phyloP scores from a whole-genome alignment of 2,329 filamentous ascomycete species.

The Pseudocercospora ulei region DNA sequence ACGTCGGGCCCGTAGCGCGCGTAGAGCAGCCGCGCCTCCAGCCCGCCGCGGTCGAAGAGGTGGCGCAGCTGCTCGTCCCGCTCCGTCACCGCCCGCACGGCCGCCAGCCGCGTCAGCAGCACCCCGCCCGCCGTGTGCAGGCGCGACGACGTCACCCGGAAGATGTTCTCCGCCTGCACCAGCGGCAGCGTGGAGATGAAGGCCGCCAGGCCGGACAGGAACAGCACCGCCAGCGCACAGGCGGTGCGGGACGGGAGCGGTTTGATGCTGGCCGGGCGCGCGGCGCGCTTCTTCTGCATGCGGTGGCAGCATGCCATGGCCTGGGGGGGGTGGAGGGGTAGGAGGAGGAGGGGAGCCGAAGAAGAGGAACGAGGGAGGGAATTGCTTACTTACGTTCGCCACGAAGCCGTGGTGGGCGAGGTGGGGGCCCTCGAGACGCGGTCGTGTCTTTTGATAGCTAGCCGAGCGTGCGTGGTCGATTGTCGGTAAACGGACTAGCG shows the following conservation, averaged over 20 bases:
- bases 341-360: too few relatives aligned
- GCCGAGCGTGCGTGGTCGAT: too few relatives aligned
- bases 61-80: constrained; percentile 56
- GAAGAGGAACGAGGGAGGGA: too few relatives aligned
- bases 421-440: too few relatives aligned
- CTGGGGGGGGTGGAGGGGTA: constrained; percentile 60
- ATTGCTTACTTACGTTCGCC: too few relatives aligned
- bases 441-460: too few relatives aligned
- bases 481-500: too few relatives aligned
- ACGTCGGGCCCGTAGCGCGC: constrained; percentile 69
- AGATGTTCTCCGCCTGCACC: constrained; percentile 71
- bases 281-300: constrained; percentile 34
- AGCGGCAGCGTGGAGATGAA: constrained; percentile 55
- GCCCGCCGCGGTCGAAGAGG: constrained; percentile 53
- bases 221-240: constrained; percentile 53
- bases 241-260: constrained; percentile 47
- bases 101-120: constrained; percentile 64
- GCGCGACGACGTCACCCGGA: constrained; percentile 64
- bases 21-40: constrained; percentile 69
- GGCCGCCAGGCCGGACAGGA: constrained; percentile 45
- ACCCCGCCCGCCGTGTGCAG: constrained; percentile 78
- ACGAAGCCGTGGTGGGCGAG: too few relatives aligned
- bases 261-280: constrained; percentile 37
- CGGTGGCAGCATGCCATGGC: constrained; percentile 56
- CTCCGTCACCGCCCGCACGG: constrained; percentile 49